A percentile compares a stretch with the other conserved stretches of the same genome.
phyloP scores from a whole-genome alignment of 495 filamentous ascomycete species.

The Annulohypoxylon nitens region DNA sequence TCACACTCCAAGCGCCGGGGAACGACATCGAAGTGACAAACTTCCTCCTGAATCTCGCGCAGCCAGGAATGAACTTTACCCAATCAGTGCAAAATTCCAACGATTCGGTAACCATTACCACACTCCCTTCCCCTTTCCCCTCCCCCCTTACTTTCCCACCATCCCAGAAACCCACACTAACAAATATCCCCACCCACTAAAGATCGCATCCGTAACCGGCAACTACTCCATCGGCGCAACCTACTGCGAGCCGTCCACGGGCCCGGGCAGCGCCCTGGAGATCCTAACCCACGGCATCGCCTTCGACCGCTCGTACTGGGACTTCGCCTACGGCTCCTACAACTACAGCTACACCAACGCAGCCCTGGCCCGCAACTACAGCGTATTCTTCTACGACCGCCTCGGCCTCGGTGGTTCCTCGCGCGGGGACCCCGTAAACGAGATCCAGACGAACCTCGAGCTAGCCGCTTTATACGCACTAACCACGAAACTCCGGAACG shows the following conservation, averaged over 20 bases:
- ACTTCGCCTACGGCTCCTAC: constrained; percentile 59
- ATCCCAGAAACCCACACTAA: not conserved
- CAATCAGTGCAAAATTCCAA: constrained; percentile 11
- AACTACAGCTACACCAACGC: constrained; percentile 69
- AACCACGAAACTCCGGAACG: constrained; percentile 59
- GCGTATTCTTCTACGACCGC: constrained; percentile 69
- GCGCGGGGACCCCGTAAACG: constrained; percentile 66
- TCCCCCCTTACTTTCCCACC: not conserved
- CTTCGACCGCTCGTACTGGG: constrained; percentile 74
- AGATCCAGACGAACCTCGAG: constrained; percentile 67
- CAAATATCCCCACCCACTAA: not conserved
- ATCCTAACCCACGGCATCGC: constrained; percentile 73
- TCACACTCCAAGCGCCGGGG: constrained; percentile 44
- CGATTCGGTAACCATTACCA: constrained; percentile 11
- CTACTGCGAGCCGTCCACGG: constrained; percentile 61
- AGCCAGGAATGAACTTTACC: constrained; percentile 51
- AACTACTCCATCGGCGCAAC: constrained; percentile 62
- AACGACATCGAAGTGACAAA: constrained; percentile 54
- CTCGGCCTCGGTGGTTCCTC: constrained; percentile 69
- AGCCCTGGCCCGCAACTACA: constrained; percentile 62
- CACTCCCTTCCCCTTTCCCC: not conserved
- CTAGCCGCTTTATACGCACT: constrained; percentile 64
- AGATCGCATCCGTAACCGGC: constrained; percentile 57
- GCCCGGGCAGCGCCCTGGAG: constrained; percentile 60
- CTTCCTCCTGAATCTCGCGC: constrained; percentile 49